Evolutionary conservation across 495 filamentous ascomycete species (phyloP), one percentile per base, ranked within the genome.

Genomic region (Xylaria cubensis): DNA sequence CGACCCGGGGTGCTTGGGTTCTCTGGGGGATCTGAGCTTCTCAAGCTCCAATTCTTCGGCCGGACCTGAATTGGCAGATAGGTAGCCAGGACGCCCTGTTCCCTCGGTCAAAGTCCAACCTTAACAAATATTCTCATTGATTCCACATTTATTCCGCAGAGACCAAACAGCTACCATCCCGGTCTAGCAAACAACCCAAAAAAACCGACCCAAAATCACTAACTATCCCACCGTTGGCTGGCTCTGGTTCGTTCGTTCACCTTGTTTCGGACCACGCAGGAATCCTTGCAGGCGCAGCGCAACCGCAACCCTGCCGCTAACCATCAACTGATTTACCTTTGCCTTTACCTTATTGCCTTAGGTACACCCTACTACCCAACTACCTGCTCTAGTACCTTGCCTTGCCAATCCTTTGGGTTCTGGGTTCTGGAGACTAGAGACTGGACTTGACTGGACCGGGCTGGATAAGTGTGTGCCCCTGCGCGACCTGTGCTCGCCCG

Each of bases 211-310:
- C 42, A 56, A 32, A 56, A 29, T 29, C 26, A 29, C 26, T 36
- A 50, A 34, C 65, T 36, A 36, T 55, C 65, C 65, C 65, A 36
- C 62, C 62, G 59, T 39, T 50, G 56, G 59, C 39, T 50, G 56
- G 70, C 9, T 67, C 53, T 70, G 67, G 67, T 62, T 55, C 67
- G 67, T 62, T 55, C 67, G 53, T 71, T 39, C 74, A 73, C 75
- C 69, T 63, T 77, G 77, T 77, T 77, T 75, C 76, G 55, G 75
- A 72, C 44, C 56, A 70, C 58, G 21, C 46, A 64, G 36, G 41
- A 75, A 79, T 74, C 75, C 76, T 75, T 66, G 67, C 72, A 75
- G 77, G 76, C 77, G 75, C 77, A 77, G 75, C 70, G 72, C 70
- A 77, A 79, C 77, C 70, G 72, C 70, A 77, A 79, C 77, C 63